A percentile compares a stretch with the other conserved stretches of the same genome.
phyloP scores from a whole-genome alignment of 2,329 filamentous ascomycete genomes.

The Aspergillus sp. region DNA sequence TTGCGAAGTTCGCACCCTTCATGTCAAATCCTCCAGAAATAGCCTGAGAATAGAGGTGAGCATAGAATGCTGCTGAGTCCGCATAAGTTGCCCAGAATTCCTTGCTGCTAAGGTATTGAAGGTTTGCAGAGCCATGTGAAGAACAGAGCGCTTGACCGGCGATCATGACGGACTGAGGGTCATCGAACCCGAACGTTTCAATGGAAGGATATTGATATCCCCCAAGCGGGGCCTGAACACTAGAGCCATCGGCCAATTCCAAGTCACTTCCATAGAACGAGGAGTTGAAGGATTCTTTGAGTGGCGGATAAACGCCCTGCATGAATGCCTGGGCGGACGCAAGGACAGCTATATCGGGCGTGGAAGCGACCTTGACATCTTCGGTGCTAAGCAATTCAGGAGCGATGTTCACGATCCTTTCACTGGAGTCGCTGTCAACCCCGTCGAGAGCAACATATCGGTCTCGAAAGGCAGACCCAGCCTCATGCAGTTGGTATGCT shows the following conservation, averaged over 20 bases:
- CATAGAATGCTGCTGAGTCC: conserved; percentile 47
- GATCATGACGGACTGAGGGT: conserved; percentile 54
- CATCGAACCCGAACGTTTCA: conserved; percentile 42
- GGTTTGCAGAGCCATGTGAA: conserved; percentile 34
- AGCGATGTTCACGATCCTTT: conserved; percentile 47
- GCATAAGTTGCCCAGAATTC: conserved; percentile 42
- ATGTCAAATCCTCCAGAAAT: conserved; percentile 44
- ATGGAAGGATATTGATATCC: conserved; percentile 61
- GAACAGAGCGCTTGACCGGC: conserved; percentile 50
- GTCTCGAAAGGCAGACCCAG: conserved; percentile 53
- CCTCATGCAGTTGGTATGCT: conserved; percentile 53
- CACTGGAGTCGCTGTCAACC: conserved; percentile 25
- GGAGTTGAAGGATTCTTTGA: conserved; percentile 33
- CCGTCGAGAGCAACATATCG: conserved; percentile 49
- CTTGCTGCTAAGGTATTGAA: conserved; percentile 43
- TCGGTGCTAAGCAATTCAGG: conserved; percentile 45
- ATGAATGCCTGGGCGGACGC: conserved; percentile 61
- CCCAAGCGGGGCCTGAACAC: conserved; percentile 49
- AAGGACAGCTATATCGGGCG: conserved; percentile 48
- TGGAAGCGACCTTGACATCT: conserved; percentile 50
- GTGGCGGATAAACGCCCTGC: conserved; percentile 61
- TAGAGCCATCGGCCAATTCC: conserved; percentile 50
- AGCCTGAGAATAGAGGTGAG: conserved; percentile 42
- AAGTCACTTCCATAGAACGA: conserved; percentile 36
- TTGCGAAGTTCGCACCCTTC: conserved; percentile 47